Base-by-base conservation (phyloP, 768 basidiomycete genomes). In the Xerocomellus dryophilus region DNA sequence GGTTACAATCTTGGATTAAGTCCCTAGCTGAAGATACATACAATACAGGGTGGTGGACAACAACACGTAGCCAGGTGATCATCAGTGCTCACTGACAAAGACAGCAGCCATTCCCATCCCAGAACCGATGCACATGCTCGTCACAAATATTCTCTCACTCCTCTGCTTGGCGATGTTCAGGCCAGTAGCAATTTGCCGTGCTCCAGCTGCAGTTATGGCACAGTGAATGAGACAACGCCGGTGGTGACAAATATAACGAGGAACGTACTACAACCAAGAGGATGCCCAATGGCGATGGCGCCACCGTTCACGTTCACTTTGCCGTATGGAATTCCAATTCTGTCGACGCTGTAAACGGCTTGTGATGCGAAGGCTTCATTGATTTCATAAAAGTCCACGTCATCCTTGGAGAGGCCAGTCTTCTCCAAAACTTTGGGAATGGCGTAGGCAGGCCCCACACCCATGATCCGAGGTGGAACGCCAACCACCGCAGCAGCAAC, bases 101-200 rank as follows among this genome's bases (percentile, higher is more conserved):
- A 93, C 77, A 42, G 83, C 88, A 31, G 90, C 90, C 89, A 93
- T 92, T 35, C 91, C 90, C 89, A 93, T 93, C 21, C 92, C 90
- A 14, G 81, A 83, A 7, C 91, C 92, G 64, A 93, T 86, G 67
- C 93, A 95, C 93, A 96, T 96, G 60, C 83, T 86, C 2, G 91
- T 94, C 31, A 89, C 85, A 60, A 96, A 93, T 58, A 96, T 74
- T 67, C 86, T 86, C 21, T 78, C 78, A 15, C 80, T 80, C 43
- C 83, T 86, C 69, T 90, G 82, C 76, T 85, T 93, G 11, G 89
- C 86, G 45, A 92, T 85, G 65, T 80, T 85, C 58, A 91, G 71
- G 12, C 87, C 93, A 8, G 93, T 96, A 0, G 88, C 90, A 52
- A 96, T 78, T 73, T 95, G 94, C 20, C 93, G 77, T 10, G 92